Conservation (phyloP, 345 rosid species). For the Gynandropsis gynandra region DNA sequence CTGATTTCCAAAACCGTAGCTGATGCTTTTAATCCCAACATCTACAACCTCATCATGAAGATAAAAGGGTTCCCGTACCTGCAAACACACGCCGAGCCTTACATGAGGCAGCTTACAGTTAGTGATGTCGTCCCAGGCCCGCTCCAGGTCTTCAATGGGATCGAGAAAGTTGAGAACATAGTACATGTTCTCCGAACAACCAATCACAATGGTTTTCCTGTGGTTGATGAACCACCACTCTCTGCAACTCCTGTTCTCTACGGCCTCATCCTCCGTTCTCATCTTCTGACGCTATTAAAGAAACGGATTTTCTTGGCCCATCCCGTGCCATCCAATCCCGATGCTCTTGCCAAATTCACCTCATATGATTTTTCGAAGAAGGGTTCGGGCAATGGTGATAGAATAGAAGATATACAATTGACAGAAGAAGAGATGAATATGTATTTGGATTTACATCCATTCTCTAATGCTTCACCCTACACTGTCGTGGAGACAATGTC, state of each 20-base stretch:
- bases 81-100: slow-evolving; percentile 73
- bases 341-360: slow-evolving; percentile 38
- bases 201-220: slow-evolving; percentile 78
- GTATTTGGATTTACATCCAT: slow-evolving; percentile 81
- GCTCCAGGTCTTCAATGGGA: slow-evolving; percentile 56
- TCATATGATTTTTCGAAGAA: slow-evolving; percentile 70
- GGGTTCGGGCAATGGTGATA: slow-evolving; percentile 54
- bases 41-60: slow-evolving; percentile 83
- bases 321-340: slow-evolving; percentile 31
- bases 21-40: slow-evolving; percentile 73
- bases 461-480: slow-evolving; percentile 84
- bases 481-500: slow-evolving; percentile 96
- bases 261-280: slow-evolving; percentile 77
- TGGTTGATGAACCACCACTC: slow-evolving; percentile 54
- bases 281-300: slow-evolving; percentile 66
- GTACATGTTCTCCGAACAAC: slow-evolving; percentile 70
- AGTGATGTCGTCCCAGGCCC: slow-evolving; percentile 78
- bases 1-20: slow-evolving; percentile 89
- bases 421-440: slow-evolving; percentile 79
- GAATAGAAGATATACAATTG: slow-evolving; percentile 59
- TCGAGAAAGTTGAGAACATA: slow-evolving; percentile 67
- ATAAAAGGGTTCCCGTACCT: slow-evolving; percentile 88
- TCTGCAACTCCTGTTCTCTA: slow-evolving; percentile 42
- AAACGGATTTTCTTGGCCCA: slow-evolving; percentile 50
- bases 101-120: slow-evolving; percentile 86